Conservation (phyloP, 805 yeast species). For the Maudiozyma pseudohumilis region DNA sequence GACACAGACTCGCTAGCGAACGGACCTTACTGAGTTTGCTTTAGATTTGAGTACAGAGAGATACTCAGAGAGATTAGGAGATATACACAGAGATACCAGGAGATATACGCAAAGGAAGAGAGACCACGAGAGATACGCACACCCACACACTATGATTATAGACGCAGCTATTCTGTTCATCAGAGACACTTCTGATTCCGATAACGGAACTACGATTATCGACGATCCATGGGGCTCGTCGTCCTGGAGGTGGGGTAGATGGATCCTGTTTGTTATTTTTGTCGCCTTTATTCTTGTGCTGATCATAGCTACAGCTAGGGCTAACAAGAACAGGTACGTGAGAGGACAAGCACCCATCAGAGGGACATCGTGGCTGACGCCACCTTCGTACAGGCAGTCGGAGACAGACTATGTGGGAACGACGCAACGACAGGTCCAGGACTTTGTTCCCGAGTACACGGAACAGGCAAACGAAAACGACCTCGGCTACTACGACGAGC, state of each 20-base stretch:
- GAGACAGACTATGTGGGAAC: conserved; percentile 41
- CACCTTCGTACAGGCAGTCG: conserved; percentile 65
- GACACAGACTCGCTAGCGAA: too few species aligned
- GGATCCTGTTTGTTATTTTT: conserved; percentile 59
- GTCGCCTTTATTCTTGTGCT: conserved; percentile 39
- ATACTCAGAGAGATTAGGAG: too few species aligned
- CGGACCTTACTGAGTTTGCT: too few species aligned
- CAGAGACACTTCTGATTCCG: not conserved
- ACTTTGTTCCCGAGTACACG: conserved; percentile 61
- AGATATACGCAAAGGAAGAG: too few species aligned
- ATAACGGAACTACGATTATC: not conserved
- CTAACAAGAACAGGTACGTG: conserved; percentile 42
- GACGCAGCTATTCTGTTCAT: not conserved
- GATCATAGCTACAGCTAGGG: conserved; percentile 40
- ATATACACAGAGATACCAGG: conserved; percentile 1
- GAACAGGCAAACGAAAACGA: conserved; percentile 60
- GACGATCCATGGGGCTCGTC: conserved; percentile 11
- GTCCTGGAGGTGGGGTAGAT: conserved; percentile 37
- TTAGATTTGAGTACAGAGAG: too few species aligned
- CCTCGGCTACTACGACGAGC: conserved; percentile 63
- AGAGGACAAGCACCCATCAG: conserved; percentile 47
- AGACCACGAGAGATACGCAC: too few species aligned
- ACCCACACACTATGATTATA: not conserved
- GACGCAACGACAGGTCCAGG: conserved; percentile 27
- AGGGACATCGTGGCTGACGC: conserved; percentile 82